Evolutionary conservation across 1,284 basidiomycete genomes (phyloP).

Genomic region (Megacollybia platyphylla): DNA sequence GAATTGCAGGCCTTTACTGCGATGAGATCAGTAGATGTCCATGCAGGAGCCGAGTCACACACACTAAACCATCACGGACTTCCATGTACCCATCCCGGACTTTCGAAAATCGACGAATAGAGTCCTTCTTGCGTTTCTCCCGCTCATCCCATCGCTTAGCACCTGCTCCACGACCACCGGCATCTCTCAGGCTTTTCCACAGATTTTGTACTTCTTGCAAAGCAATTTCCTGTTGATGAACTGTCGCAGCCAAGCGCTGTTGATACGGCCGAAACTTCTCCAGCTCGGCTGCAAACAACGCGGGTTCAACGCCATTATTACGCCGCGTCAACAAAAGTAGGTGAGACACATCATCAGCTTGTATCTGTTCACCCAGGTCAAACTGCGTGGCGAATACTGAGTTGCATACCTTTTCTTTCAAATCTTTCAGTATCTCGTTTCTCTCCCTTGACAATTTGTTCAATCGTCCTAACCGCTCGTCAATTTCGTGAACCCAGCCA

Average conservation of each 20-base stretch:
- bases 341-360: constrained; percentile 94
- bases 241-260: constrained; percentile 63
- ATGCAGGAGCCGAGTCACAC: constrained; percentile 18
- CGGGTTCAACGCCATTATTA: constrained; percentile 72
- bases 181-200: constrained; percentile 63
- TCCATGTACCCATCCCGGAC: constrained; percentile 81
- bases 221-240: constrained; percentile 64
- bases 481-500: constrained; percentile 63
- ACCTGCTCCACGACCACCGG: constrained; percentile 56
- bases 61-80: constrained; percentile 75
- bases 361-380: constrained; percentile 43
- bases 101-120: constrained; percentile 56
- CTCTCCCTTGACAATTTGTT: constrained; percentile 81
- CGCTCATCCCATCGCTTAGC: constrained; percentile 72
- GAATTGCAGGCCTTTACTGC: constrained; percentile 79
- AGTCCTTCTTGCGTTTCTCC: constrained; percentile 66
- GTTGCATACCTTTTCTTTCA: constrained; percentile 75
- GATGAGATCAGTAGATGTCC: constrained; percentile 1
- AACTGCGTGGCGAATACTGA: background rate
- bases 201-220: constrained; percentile 60
- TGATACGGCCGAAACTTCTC: constrained; percentile 95
- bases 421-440: constrained; percentile 78
- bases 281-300: constrained; percentile 84
- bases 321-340: constrained; percentile 86
- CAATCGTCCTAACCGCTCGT: constrained; percentile 63